Percentiles rank a stretch among this genome's conserved stretches.
phyloP scores from a whole-genome alignment of 371 early-diverging fungal species.

The Zopfochytrium polystomum region DNA sequence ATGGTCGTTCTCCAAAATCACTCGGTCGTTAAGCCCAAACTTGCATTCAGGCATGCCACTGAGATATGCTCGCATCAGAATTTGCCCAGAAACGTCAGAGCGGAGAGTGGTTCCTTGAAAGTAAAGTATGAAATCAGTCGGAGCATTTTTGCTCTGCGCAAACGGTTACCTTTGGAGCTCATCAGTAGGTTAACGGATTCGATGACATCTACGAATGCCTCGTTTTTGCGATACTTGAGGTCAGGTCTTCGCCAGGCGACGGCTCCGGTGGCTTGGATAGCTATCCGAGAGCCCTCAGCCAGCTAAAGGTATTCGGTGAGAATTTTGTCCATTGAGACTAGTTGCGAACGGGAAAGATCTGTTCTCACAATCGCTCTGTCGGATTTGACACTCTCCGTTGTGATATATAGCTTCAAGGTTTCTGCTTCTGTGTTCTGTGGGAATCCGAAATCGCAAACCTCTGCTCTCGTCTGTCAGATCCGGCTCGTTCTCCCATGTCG shows the following conservation, averaged over 20 bases:
- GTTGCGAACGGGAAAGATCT: neutral
- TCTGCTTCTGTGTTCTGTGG: conserved; percentile 88
- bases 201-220: conserved; percentile 86
- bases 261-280: conserved; percentile 88
- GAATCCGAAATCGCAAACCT: conserved; percentile 88
- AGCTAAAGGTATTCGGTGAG: conserved; percentile 19
- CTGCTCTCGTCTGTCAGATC: conserved; percentile 38
- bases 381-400: conserved; percentile 80
- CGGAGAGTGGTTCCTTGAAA: conserved; percentile 67
- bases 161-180: conserved; percentile 62
- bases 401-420: conserved; percentile 83
- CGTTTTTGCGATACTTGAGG: conserved; percentile 88
- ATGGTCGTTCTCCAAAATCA: conserved; percentile 68
- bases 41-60: conserved; percentile 78
- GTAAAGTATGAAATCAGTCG: too few species aligned
- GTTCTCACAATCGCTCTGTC: conserved; percentile 61
- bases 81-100: conserved; percentile 77
- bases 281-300: conserved; percentile 75
- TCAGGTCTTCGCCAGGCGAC: conserved; percentile 84
- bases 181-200: conserved; percentile 83
- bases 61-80: conserved; percentile 72
- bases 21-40: conserved; percentile 79
- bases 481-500: neutral
- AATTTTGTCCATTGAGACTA: conserved; percentile 1
- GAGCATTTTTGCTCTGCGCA: neutral